These are phyloP conservation scores for Solanum chilense DNA, from an alignment of 257 asterid genomes.

Conservation along the genomic window DNA sequence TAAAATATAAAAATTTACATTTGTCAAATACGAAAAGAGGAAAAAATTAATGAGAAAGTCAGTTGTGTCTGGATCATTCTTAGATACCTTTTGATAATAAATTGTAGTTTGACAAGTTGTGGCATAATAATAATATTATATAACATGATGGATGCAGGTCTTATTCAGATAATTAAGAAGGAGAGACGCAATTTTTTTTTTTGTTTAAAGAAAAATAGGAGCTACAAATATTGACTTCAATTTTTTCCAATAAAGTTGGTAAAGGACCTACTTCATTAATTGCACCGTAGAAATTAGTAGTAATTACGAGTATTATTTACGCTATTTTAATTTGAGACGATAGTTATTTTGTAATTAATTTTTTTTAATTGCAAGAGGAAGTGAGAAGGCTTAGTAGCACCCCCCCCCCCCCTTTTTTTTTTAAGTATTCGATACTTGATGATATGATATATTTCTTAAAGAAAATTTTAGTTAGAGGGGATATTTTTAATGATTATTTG, in stretches of 20 bases:
- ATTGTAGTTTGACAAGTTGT: not conserved
- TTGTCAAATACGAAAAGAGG: not conserved
- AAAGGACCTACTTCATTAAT: not conserved
- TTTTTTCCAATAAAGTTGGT: conserved; percentile 1
- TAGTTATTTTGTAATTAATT: too few species aligned
- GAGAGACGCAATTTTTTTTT: not conserved
- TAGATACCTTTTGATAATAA: not conserved
- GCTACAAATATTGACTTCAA: not conserved
- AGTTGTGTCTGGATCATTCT: not conserved
- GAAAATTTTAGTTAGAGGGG: not conserved
- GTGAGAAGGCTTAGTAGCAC: not conserved
- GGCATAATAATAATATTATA: not conserved
- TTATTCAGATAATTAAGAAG: not conserved
- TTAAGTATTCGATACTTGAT: too few species aligned
- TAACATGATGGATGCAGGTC: not conserved
- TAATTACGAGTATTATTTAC: not conserved
- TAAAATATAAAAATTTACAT: not conserved
- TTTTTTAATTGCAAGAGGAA: too few species aligned
- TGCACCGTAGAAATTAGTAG: not conserved
- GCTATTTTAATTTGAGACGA: not conserved
- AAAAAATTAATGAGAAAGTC: not conserved
- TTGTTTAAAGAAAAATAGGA: not conserved
- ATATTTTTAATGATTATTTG: not conserved
- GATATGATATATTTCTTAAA: not conserved
- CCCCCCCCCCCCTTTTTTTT: too few species aligned